Evolutionary conservation across 2,329 filamentous ascomycete genomes (phyloP).

Genomic region (Curvularia sp.): DNA sequence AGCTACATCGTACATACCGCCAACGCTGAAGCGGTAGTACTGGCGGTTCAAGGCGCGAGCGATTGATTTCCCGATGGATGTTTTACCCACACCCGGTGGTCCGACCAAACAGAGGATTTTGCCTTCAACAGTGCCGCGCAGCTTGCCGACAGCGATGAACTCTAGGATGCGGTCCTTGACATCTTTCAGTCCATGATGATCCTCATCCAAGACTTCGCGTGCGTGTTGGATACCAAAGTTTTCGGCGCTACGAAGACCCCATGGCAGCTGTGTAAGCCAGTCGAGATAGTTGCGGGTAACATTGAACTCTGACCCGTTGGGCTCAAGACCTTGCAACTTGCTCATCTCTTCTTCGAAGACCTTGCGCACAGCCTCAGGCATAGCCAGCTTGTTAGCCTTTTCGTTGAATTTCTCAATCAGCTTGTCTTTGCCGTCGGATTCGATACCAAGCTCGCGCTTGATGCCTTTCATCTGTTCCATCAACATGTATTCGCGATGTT

Average conservation of each 20-base stretch:
- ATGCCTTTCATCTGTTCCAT: constrained; percentile 99
- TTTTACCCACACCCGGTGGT: constrained; percentile 96
- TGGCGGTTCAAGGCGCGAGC: constrained; percentile 91
- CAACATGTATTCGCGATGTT: constrained; percentile 96
- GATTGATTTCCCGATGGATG: constrained; percentile 98
- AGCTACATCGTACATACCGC: constrained; percentile 94
- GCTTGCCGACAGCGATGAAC: constrained; percentile 97
- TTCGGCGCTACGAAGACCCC: constrained; percentile 93
- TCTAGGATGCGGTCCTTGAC: constrained; percentile 98
- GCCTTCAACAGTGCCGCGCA: constrained; percentile 94
- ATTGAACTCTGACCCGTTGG: constrained; percentile 96
- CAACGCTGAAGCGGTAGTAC: constrained; percentile 98
- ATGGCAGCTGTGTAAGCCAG: constrained; percentile 98
- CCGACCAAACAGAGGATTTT: constrained; percentile 99
- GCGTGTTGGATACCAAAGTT: constrained; percentile 96
- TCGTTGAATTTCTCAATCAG: constrained; percentile 97
- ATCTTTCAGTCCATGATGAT: constrained; percentile 95
- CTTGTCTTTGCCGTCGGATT: constrained; percentile 98
- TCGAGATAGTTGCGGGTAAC: constrained; percentile 98
- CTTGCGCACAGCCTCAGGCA: constrained; percentile 96
- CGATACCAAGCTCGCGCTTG: constrained; percentile 90
- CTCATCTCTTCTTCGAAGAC: constrained; percentile 98
- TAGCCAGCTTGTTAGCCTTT: constrained; percentile 89
- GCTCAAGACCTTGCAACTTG: constrained; percentile 93
- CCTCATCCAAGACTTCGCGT: constrained; percentile 88